Base-by-base conservation (phyloP, 495 filamentous ascomycete species). In the Massariosphaeria phaeospora region DNA sequence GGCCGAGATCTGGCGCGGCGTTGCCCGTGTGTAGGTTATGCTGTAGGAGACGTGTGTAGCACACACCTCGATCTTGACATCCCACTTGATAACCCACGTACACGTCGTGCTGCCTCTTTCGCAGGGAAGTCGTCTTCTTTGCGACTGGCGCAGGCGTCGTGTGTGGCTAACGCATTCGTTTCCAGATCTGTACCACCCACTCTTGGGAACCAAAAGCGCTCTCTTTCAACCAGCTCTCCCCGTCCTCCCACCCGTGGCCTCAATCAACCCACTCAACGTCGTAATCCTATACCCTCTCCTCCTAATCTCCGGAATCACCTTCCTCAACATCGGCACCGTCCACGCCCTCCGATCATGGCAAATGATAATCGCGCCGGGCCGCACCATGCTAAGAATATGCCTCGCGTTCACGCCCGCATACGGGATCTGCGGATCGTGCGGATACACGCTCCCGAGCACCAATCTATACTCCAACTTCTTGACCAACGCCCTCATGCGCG, bases 321-420 rank as follows among this genome's bases (percentile, higher is more conserved):
- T 75, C 38, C 70, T 69, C 66, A 95, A 64, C 85, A 91, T 91
- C 0, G 85, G 82, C 59, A 74, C 71, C 23, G 88, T 91, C 85
- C 88, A 94, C 41, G 74, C 70, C 65, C 88, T 76, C 59, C 88
- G 66, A 73, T 95, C 89, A 71, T 94, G 89, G 61, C 85, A 86
- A 20, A 94, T 80, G 35, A 94, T 82, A 35, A 95, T 81, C 36
- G 81, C 84, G 0, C 89, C 89, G 0, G 85, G 82, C 38, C 74
- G 67, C 24, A 88, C 67, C 84, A 89, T 88, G 65, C 84, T 86
- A 61, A 91, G 64, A 2, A 95, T 76, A 74, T 93, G 88, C 46
- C 72, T 73, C n/a, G 85, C 82, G 73, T 95, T 95, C 48, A 91
- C 47, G 57, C 74, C 74, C 65, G 76, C 70, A 62, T 74, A 83